Percentiles rank a stretch among this genome's conserved stretches.
These are phyloP conservation scores for Thelonectria rubi DNA, from an alignment of 2,329 filamentous ascomycete species.

Conservation along the genomic window DNA sequence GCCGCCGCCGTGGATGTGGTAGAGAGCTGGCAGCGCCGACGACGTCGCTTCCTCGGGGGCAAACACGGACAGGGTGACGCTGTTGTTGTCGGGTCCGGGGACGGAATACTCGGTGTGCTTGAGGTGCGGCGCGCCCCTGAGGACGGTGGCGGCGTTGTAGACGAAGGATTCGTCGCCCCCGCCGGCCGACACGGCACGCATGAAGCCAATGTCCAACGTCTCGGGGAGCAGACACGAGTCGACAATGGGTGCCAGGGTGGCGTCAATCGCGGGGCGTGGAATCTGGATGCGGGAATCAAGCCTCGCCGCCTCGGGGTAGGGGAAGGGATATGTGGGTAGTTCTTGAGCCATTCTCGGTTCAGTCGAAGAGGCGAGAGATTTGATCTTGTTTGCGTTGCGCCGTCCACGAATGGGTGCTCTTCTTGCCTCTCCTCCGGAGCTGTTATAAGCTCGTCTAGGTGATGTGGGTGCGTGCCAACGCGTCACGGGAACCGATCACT, in stretches of 20 bases:
- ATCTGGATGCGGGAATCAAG: slow-evolving; percentile 34
- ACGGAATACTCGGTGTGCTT: slow-evolving; percentile 25
- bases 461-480: too few species aligned
- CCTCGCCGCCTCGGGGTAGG: slow-evolving; percentile 31
- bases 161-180: slow-evolving; percentile 11
- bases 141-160: slow-evolving; percentile 26
- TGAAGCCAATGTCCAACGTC: slow-evolving; percentile 28
- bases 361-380: too few species aligned
- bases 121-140: slow-evolving; percentile 21
- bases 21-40: slow-evolving; percentile 24
- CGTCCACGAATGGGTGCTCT: too few species aligned
- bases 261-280: slow-evolving; percentile 29
- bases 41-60: slow-evolving; percentile 23
- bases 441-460: too few species aligned
- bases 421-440: too few species aligned
- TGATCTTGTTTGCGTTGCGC: too few species aligned
- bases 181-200: slow-evolving; percentile 26
- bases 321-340: slow-evolving; percentile 30
- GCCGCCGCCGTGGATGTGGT: slow-evolving; percentile 34
- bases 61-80: slow-evolving; percentile 28
- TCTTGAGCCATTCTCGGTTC: too few species aligned
- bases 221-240: slow-evolving; percentile 32
- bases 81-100: slow-evolving; percentile 15
- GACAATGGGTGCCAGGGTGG: slow-evolving; percentile 29
- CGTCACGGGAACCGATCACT: too few species aligned